phyloP scores from a whole-genome alignment of 2,329 filamentous ascomycete species.

The Pyrenochaeta sp. region DNA sequence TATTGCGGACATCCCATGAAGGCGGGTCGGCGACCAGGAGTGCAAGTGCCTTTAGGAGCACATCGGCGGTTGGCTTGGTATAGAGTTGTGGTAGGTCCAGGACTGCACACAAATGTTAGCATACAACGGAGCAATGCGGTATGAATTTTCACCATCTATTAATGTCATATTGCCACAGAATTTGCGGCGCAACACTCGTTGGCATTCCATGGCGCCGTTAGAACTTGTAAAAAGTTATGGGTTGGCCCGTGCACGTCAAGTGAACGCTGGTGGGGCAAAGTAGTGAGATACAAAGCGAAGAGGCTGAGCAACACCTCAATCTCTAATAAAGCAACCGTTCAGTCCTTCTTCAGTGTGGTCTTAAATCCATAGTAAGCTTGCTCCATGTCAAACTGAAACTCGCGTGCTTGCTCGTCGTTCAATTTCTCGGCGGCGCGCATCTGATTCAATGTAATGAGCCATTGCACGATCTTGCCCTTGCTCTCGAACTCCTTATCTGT shows the following conservation, averaged over 20 bases:
- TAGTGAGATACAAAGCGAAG: background rate
- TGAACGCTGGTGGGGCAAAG: conserved; percentile 16
- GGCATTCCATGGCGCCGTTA: background rate
- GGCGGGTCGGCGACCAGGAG: conserved; percentile 72
- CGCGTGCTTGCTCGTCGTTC: conserved; percentile 83
- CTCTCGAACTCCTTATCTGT: conserved; percentile 95
- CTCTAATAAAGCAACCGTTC: conserved; percentile 5
- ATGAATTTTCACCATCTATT: conserved; percentile 36
- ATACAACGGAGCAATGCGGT: background rate
- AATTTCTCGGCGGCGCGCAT: conserved; percentile 96
- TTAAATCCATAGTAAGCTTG: conserved; percentile 96
- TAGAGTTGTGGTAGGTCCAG: conserved; percentile 85
- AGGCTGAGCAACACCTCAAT: background rate
- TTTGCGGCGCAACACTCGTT: background rate
- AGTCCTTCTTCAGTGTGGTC: conserved; percentile 67
- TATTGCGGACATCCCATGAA: conserved; percentile 64
- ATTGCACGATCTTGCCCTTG: conserved; percentile 96
- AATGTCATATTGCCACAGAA: conserved; percentile 29
- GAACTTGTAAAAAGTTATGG: conserved; percentile 17
- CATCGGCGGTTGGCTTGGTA: conserved; percentile 72
- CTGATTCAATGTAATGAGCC: conserved; percentile 96
- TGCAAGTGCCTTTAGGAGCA: conserved; percentile 72
- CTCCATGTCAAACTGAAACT: conserved; percentile 92
- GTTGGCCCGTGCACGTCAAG: conserved; percentile 23
- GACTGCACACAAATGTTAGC: conserved; percentile 54